Evolutionary conservation across 1,139 yeast genomes (phyloP).

Genomic region (Pichia norvegensis): DNA sequence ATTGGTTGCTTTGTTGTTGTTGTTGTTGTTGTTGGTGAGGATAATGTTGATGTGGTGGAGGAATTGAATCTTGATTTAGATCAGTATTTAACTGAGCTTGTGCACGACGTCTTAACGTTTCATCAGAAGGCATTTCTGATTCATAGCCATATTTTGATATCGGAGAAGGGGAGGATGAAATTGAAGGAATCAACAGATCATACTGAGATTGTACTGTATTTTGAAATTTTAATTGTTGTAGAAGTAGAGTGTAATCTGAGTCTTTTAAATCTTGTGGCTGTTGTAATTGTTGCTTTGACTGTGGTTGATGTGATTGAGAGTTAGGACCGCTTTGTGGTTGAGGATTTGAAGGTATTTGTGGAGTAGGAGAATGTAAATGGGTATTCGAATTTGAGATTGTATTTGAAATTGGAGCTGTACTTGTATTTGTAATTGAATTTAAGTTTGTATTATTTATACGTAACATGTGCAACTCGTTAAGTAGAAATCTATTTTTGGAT

Average conservation of each 20-base stretch:
- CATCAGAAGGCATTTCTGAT: neutral
- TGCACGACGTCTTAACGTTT: neutral
- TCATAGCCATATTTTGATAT: neutral
- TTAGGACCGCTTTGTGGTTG: too few relatives aligned
- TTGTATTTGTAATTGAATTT: conserved; percentile 5
- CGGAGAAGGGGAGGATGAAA: neutral
- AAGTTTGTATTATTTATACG: conserved; percentile 5
- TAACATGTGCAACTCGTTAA: conserved; percentile 35
- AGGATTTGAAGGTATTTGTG: too few relatives aligned
- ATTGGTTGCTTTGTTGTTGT: neutral
- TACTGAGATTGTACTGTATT: neutral
- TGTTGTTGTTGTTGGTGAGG: conserved; percentile 1
- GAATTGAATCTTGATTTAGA: neutral
- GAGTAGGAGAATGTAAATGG: too few relatives aligned
- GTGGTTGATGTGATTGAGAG: neutral
- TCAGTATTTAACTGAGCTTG: neutral
- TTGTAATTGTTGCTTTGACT: neutral
- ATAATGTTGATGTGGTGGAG: neutral
- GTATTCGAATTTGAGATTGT: too few relatives aligned
- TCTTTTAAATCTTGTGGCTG: neutral
- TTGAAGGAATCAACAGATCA: neutral
- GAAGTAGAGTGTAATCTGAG: neutral
- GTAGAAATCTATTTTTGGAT: conserved; percentile 50
- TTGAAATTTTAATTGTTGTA: neutral
- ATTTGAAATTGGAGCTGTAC: conserved; percentile 2